A percentile compares a stretch with the other conserved stretches of the same genome.
Conservation (phyloP, 768 basidiomycete genomes). For the Mycena pura region DNA sequence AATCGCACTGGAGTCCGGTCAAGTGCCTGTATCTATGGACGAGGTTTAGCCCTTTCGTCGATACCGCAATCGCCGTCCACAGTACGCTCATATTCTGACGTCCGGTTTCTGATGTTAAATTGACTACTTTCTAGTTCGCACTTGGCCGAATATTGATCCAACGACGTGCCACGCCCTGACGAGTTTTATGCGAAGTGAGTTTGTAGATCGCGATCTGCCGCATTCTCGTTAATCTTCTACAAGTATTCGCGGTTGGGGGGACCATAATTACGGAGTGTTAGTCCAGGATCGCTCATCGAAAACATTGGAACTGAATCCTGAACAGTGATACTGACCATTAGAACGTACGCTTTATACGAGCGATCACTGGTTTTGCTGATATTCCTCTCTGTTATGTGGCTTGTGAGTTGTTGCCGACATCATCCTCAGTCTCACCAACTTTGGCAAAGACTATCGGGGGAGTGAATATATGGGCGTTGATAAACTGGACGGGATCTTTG, state of each 20-base stretch:
- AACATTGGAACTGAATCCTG: neutral
- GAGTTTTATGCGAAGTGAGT: constrained; percentile 2
- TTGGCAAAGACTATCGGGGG: neutral
- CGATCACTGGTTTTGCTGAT: neutral
- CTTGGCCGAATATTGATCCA: neutral
- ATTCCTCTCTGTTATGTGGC: constrained; percentile 3
- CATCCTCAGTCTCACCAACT: neutral
- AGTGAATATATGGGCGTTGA: constrained; percentile 12
- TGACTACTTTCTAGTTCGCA: neutral
- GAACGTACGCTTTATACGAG: constrained; percentile 12
- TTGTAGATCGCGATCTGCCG: neutral
- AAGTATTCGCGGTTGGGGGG: constrained; percentile 5
- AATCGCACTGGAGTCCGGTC: neutral
- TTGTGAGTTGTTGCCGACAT: neutral
- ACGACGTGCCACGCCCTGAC: neutral
- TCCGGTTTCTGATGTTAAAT: neutral
- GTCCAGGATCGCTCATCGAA: neutral
- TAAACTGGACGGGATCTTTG: constrained; percentile 1
- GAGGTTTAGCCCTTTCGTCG: constrained; percentile 7
- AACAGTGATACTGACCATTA: constrained; percentile 6
- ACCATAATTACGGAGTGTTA: constrained; percentile 1
- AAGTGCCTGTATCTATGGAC: constrained; percentile 15
- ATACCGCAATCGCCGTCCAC: constrained; percentile 1
- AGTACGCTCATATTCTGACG: neutral
- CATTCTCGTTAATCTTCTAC: neutral